These are phyloP conservation scores for Lagenidium sp. DNA, from an alignment of 352 stramenopile species.

Conservation along the genomic window DNA sequence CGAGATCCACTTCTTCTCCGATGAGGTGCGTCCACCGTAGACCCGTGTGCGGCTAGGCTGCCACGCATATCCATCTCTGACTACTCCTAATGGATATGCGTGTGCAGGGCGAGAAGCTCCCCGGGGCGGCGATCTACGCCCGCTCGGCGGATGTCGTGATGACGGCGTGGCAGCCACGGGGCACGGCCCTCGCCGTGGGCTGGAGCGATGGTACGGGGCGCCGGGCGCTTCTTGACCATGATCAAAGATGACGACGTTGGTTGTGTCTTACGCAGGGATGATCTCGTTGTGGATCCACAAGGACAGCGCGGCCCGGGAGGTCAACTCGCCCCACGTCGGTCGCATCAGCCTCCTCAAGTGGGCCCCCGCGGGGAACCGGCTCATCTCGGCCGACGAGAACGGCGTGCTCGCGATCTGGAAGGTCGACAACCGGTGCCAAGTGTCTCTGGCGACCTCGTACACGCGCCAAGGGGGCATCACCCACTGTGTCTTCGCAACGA, in stretches of 20 bases:
- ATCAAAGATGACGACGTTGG: too few species aligned
- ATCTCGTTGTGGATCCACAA: constrained; percentile 78
- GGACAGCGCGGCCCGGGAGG: constrained; percentile 54
- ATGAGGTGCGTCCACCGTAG: constrained; percentile 65
- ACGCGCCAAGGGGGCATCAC: constrained; percentile 80
- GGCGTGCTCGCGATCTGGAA: constrained; percentile 84
- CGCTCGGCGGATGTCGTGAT: constrained; percentile 57
- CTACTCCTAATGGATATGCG: neutral
- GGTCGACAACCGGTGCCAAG: constrained; percentile 64
- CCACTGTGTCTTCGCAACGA: constrained; percentile 79
- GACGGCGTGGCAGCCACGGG: constrained; percentile 86
- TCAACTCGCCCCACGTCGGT: constrained; percentile 72
- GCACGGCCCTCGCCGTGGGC: constrained; percentile 61
- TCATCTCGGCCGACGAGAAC: constrained; percentile 87
- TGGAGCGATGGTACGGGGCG: constrained; percentile 70
- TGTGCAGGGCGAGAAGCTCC: constrained; percentile 53
- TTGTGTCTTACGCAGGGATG: too few species aligned
- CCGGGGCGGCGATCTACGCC: constrained; percentile 40
- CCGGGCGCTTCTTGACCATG: neutral
- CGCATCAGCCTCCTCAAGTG: constrained; percentile 83
- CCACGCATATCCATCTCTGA: too few species aligned
- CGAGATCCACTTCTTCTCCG: constrained; percentile 86
- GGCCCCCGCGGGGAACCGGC: constrained; percentile 76
- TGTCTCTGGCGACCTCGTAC: constrained; percentile 80
- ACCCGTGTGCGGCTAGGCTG: too few species aligned